Evolutionary conservation across 2,329 filamentous ascomycete genomes (phyloP), one percentile per base, ranked within the genome.

Genomic region (Paraphoma sp.): DNA sequence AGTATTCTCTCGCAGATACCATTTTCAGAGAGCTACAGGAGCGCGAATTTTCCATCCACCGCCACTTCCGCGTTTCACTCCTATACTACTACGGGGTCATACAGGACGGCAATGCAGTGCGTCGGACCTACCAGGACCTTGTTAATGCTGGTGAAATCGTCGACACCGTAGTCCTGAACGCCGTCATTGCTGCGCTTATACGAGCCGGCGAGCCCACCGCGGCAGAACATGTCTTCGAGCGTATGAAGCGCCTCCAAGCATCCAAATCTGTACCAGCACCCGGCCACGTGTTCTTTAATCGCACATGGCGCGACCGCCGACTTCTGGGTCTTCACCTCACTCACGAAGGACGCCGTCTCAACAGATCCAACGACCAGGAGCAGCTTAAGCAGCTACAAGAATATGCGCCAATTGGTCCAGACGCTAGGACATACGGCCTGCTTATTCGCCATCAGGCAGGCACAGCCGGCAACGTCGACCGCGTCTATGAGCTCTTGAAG

Each of bases 111-210:
- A 84, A 88, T 57, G 91, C 86, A 3, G 86, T 97, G 18, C 84
- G 93, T 44, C 84, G 84, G 31, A 88, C 91, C 0, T 99, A 97
- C 75, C 86, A 85, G 60, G 87, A 93, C 18, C 89, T 97, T 76
- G 89, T 98, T n/a, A 81, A 90, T 38, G 85, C 88, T 0, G 92
- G 93, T 33, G 92, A 98, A 74, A 88, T 97, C 59, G 88, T 99
- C 53, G 94, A 98, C 74, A 93, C 91, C 0, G 83, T 90, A 2
- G 89, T 93, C 12, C 83, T 98, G 74, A 98, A 98, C 71, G 91
- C 90, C 65, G 87, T 97, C 67, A 91, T 98, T 59, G 83, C 87
- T 0, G 88, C 92, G 1, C 83, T 98, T 17, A 82, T 97, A 43
- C 84, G 87, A 53, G 88, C 89, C 12, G 89, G 89, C 41, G 93